A percentile compares a stretch with the other conserved stretches of the same genome.
Evolutionary conservation across 169 alveolate genomes (phyloP).

Genomic region (Cryptosporidium bovis): DNA sequence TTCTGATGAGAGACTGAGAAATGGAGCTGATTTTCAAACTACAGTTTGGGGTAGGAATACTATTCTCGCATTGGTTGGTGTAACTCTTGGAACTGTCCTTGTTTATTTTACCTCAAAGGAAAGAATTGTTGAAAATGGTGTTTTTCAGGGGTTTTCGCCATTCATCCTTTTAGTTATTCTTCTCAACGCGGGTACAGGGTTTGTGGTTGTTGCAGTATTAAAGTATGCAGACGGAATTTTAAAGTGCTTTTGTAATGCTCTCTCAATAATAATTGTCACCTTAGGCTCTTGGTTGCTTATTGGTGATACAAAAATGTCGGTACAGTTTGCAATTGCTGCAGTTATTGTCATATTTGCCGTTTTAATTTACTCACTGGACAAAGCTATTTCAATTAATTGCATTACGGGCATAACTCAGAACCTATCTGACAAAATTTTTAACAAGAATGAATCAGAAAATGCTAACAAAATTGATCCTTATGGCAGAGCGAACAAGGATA

Average conservation of each 20-base stretch:
- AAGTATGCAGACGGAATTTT: constrained; percentile 56
- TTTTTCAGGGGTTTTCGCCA: constrained; percentile 59
- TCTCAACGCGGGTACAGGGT: constrained; percentile 40
- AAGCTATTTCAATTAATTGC: neutral
- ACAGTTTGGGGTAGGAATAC: constrained; percentile 61
- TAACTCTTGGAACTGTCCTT: constrained; percentile 34
- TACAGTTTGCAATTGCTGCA: constrained; percentile 55
- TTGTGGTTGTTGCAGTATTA: constrained; percentile 49
- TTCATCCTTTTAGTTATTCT: constrained; percentile 22
- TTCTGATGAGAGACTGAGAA: constrained; percentile 7
- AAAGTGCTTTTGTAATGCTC: constrained; percentile 52
- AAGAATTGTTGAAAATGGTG: neutral
- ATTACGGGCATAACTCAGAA: no score
- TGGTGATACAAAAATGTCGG: constrained; percentile 47
- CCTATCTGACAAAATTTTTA: no score
- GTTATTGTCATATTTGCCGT: constrained; percentile 37
- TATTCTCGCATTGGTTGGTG: constrained; percentile 45
- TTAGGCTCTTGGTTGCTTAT: constrained; percentile 40
- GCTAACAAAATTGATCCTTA: no score
- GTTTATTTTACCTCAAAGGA: constrained; percentile 32
- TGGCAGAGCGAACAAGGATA: no score
- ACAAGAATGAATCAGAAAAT: no score
- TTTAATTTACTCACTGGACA: constrained; percentile 36
- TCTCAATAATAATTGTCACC: constrained; percentile 40
- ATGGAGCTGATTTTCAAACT: neutral